phyloP scores from a whole-genome alignment of 106 monocot species.

The Allium cepa region DNA sequence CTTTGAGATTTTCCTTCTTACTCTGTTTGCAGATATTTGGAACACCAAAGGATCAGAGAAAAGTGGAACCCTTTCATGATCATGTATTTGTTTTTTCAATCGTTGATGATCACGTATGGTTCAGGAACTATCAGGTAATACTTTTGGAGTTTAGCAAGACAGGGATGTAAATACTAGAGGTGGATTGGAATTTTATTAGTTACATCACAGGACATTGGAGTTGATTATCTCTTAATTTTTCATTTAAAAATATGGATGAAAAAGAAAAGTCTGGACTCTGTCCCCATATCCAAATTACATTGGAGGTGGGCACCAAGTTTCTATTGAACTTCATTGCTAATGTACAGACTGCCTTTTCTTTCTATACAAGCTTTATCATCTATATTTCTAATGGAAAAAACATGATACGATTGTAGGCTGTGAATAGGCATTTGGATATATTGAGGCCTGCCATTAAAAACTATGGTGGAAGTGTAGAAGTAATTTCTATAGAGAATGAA shows the following conservation, averaged over 20 bases:
- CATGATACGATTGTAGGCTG: slow-evolving; percentile 25
- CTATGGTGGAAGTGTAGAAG: slow-evolving; percentile 80
- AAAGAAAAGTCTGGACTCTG: too few species aligned
- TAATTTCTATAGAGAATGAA: slow-evolving; percentile 43
- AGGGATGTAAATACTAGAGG: too few species aligned
- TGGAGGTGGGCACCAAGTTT: too few species aligned
- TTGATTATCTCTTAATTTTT: too few species aligned
- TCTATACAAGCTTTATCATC: not conserved
- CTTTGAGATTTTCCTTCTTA: too few species aligned
- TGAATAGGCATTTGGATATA: slow-evolving; percentile 76
- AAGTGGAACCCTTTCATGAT: slow-evolving; percentile 91
- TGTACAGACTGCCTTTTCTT: not conserved
- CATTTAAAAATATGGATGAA: too few species aligned
- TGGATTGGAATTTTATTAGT: too few species aligned
- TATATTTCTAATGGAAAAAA: not conserved
- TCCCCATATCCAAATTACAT: too few species aligned
- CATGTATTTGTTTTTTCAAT: slow-evolving; percentile 91
- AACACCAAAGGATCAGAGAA: too few species aligned
- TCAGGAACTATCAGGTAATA: slow-evolving; percentile 88
- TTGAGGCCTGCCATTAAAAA: slow-evolving; percentile 83
- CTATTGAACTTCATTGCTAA: not conserved
- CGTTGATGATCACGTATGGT: slow-evolving; percentile 91
- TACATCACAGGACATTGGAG: too few species aligned
- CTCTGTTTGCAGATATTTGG: too few species aligned
- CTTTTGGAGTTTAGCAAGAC: too few species aligned